Evolutionary conservation across 2,329 filamentous ascomycete genomes (phyloP).

Genomic region (Fusarium decemcellulare): DNA sequence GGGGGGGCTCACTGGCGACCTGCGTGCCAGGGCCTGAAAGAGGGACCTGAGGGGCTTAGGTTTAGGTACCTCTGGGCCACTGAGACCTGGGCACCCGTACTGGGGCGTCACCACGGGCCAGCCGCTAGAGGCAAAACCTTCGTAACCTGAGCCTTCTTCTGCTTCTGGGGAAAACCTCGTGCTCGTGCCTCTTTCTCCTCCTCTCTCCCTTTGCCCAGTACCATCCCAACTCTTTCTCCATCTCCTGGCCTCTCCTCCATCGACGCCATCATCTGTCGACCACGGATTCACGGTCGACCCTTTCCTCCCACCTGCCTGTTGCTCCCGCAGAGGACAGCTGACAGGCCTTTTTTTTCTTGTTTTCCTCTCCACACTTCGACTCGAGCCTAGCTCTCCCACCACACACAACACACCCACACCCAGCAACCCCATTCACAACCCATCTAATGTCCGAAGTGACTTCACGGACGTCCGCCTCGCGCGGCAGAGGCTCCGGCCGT

Average conservation of each 20-base stretch:
- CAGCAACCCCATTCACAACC: slow-evolving; percentile 57
- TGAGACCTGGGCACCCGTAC: background rate
- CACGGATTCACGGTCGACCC: slow-evolving; percentile 50
- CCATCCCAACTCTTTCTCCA: slow-evolving; percentile 43
- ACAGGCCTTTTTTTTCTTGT: slow-evolving; percentile 50
- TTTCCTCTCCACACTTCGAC: slow-evolving; percentile 49
- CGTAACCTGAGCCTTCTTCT: slow-evolving; percentile 54
- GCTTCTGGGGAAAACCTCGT: slow-evolving; percentile 56
- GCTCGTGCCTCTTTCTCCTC: slow-evolving; percentile 46
- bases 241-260: slow-evolving; percentile 48
- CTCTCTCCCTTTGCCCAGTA: slow-evolving; percentile 49
- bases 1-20: slow-evolving; percentile 3
- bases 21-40: slow-evolving; percentile 24
- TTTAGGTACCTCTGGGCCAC: slow-evolving; percentile 7
- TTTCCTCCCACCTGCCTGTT: slow-evolving; percentile 50
- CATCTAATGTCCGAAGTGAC: slow-evolving; percentile 93
- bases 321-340: slow-evolving; percentile 56
- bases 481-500: slow-evolving; percentile 91
- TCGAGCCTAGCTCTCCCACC: slow-evolving; percentile 47
- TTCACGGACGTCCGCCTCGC: slow-evolving; percentile 84
- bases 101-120: slow-evolving; percentile 49
- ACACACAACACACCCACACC: slow-evolving; percentile 42
- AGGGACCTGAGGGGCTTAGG: slow-evolving; percentile 17
- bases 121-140: slow-evolving; percentile 56
- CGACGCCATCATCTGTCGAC: slow-evolving; percentile 49